phyloP scores from a whole-genome alignment of 306 rosid genomes.

The Quercus cerris region DNA sequence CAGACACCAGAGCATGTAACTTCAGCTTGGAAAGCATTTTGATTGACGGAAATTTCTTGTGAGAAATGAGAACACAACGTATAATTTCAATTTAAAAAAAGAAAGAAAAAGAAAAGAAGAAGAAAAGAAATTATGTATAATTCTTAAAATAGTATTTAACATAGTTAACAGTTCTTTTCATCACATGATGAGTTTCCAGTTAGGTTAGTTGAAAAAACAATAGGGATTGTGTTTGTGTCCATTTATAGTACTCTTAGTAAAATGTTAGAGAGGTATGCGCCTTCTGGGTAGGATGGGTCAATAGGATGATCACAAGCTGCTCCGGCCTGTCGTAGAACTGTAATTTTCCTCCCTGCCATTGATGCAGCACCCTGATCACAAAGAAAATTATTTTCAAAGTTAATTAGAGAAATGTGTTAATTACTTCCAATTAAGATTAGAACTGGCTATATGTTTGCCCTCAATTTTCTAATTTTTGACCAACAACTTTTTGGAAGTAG shows the following conservation, averaged over 20 bases:
- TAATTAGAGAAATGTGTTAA: not conserved
- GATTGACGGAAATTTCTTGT: not conserved
- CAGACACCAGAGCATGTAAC: no score
- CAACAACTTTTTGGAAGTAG: not conserved
- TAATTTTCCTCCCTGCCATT: constrained; percentile 64
- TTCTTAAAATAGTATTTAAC: constrained; percentile 6
- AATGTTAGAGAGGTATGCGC: constrained; percentile 69
- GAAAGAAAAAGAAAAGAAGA: accelerated
- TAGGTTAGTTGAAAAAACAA: not conserved
- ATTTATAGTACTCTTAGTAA: constrained; percentile 61
- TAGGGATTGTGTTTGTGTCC: not conserved
- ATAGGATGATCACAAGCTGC: constrained; percentile 83
- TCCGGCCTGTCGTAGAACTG: constrained; percentile 64
- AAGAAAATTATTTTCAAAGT: not conserved
- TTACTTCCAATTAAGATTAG: not conserved
- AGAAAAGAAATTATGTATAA: constrained; percentile 15
- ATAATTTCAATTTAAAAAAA: not conserved
- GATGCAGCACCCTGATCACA: constrained; percentile 68
- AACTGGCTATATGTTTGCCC: not conserved
- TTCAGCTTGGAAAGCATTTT: not conserved
- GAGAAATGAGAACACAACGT: not conserved
- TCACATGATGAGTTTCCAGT: not conserved
- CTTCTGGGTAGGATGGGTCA: constrained; percentile 89
- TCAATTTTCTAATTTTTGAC: not conserved
- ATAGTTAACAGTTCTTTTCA: not conserved